These are phyloP conservation scores for Mortierella hygrophila DNA, from an alignment of 192 early-diverging fungal genomes.

Conservation along the genomic window DNA sequence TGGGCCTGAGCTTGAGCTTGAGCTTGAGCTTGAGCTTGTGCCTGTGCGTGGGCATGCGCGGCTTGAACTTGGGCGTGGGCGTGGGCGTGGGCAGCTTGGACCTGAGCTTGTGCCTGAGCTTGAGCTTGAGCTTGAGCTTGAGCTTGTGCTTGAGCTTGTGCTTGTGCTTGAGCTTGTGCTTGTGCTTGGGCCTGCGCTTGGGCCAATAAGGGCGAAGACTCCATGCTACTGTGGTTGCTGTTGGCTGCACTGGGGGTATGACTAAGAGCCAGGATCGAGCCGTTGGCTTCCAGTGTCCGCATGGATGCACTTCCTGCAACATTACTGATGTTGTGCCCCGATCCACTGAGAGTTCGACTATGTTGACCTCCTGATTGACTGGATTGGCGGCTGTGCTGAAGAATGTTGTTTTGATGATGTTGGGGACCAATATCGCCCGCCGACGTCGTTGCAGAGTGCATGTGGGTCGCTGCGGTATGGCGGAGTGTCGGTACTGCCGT, in stretches of 20 bases:
- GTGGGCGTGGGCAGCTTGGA: not conserved
- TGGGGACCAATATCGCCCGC: slow-evolving; percentile 15
- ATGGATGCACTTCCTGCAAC: not conserved
- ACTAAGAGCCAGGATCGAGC: not conserved
- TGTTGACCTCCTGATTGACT: slow-evolving; percentile 26
- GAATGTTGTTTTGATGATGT: slow-evolving; percentile 21
- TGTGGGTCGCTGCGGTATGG: slow-evolving; percentile 11
- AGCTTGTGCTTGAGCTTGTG: slow-evolving; percentile 14
- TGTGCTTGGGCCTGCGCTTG: slow-evolving; percentile 15
- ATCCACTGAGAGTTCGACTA: slow-evolving; percentile 19
- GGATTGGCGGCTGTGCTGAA: slow-evolving; percentile 36
- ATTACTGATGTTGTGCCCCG: not conserved
- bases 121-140: slow-evolving; percentile 22
- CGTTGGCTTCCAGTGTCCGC: slow-evolving; percentile 6
- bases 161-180: slow-evolving; percentile 15
- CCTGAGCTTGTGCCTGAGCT: slow-evolving; percentile 16
- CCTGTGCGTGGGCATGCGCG: not conserved
- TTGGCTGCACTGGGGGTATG: slow-evolving; percentile 16
- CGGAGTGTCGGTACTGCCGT: slow-evolving; percentile 34
- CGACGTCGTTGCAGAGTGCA: slow-evolving; percentile 1
- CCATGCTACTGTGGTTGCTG: slow-evolving; percentile 22
- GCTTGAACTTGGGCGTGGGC: not conserved
- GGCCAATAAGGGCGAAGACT: slow-evolving; percentile 22
- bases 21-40: not conserved
- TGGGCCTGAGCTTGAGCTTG: not conserved